Evolutionary conservation across 345 rosid genomes (phyloP).

Genomic region (Erodium maritimum): DNA sequence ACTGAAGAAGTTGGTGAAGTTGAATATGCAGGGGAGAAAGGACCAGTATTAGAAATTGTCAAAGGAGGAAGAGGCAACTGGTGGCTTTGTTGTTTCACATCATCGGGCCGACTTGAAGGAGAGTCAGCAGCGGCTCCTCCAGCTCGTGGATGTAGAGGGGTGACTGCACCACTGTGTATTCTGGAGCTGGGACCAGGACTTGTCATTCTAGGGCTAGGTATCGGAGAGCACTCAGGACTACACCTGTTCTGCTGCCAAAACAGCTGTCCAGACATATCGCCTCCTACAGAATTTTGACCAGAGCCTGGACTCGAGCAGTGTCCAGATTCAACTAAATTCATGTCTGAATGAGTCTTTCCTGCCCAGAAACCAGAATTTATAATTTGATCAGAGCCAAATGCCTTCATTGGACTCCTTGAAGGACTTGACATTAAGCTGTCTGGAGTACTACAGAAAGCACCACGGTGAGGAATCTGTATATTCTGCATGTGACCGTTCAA

Average conservation of each 20-base stretch:
- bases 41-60: conserved; percentile 53
- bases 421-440: conserved; percentile 98
- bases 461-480: conserved; percentile 55
- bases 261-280: conserved; percentile 75
- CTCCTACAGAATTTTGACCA: conserved; percentile 93
- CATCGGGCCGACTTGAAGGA: conserved; percentile 58
- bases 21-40: conserved; percentile 78
- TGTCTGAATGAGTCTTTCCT: conserved; percentile 69
- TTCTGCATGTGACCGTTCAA: conserved; percentile 42
- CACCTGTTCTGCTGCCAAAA: conserved; percentile 92
- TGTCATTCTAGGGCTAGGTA: conserved; percentile 90
- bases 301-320: conserved; percentile 98
- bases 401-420: conserved; percentile 89
- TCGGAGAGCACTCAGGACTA: conserved; percentile 94
- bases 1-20: conserved; percentile 87
- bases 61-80: conserved; percentile 86
- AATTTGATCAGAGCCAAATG: conserved; percentile 53
- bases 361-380: conserved; percentile 54
- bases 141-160: conserved; percentile 90
- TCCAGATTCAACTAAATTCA: conserved; percentile 73
- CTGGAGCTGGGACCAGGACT: conserved; percentile 98
- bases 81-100: conserved; percentile 78
- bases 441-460: conserved; percentile 67
- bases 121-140: conserved; percentile 65
- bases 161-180: conserved; percentile 96